Percentiles rank a stretch among this genome's conserved stretches.
phyloP scores from a whole-genome alignment of 2,329 filamentous ascomycete species.

The Colletotrichum spaethianum region DNA sequence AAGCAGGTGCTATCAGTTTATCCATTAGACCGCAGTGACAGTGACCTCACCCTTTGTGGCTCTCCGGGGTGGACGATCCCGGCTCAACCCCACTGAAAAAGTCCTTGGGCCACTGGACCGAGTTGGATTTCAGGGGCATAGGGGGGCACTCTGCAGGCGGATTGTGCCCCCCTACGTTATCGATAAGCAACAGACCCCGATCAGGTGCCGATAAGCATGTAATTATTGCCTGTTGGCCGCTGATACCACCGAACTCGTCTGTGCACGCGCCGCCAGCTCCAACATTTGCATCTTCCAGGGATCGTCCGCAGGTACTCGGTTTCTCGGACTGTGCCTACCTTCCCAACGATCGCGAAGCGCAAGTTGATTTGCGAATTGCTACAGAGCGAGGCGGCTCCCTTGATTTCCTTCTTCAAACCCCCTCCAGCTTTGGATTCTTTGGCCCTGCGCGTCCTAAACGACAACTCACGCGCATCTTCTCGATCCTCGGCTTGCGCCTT shows the following conservation, averaged over 20 bases:
- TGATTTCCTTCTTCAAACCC: neutral
- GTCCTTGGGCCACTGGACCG: constrained; percentile 8
- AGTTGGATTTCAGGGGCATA: constrained; percentile 8
- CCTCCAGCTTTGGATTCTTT: neutral
- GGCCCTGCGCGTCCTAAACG: constrained; percentile 11
- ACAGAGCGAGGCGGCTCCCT: neutral
- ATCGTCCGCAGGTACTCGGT: constrained; percentile 16
- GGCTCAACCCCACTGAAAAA: constrained; percentile 4
- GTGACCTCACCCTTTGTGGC: constrained; percentile 2
- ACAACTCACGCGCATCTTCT: constrained; percentile 7
- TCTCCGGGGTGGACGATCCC: neutral
- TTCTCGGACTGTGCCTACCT: neutral
- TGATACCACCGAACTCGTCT: constrained; percentile 21
- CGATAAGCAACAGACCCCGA: constrained; percentile 32
- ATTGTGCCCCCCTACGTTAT: constrained; percentile 24
- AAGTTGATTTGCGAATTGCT: neutral
- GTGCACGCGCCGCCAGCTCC: constrained; percentile 33
- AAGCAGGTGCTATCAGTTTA: too few relatives aligned
- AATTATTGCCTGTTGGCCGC: constrained; percentile 22
- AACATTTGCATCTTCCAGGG: constrained; percentile 37
- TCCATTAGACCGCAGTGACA: neutral
- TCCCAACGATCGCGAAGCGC: constrained; percentile 6
- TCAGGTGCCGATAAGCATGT: constrained; percentile 41
- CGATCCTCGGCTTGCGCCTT: constrained; percentile 22
- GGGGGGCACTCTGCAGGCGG: constrained; percentile 15